phyloP scores from a whole-genome alignment of 129 eudicot species.

The Tanacetum coccineum region DNA sequence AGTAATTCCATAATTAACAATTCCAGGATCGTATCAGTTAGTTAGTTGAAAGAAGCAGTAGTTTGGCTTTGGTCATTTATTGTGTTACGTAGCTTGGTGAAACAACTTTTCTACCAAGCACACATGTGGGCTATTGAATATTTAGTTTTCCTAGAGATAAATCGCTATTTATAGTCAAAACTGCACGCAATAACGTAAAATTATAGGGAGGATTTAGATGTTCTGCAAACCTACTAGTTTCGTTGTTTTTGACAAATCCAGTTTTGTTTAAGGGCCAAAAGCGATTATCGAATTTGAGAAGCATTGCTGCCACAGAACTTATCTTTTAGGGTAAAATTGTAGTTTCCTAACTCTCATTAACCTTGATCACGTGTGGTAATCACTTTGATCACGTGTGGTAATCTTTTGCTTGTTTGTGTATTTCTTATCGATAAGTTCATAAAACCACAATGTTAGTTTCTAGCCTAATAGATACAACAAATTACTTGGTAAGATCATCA shows the following conservation, averaged over 20 bases:
- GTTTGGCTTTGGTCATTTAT: background rate
- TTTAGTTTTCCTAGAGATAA: background rate
- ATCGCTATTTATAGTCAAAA: background rate
- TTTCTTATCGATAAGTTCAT: background rate
- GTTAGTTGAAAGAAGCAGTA: slow-evolving; percentile 11
- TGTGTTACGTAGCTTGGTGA: slow-evolving; percentile 4
- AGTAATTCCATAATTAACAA: no score
- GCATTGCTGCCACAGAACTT: background rate
- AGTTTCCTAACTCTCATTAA: background rate
- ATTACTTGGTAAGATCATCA: slow-evolving; percentile 12
- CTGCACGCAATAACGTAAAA: background rate
- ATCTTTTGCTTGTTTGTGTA: slow-evolving; percentile 10
- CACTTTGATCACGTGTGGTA: background rate
- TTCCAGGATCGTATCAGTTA: no score
- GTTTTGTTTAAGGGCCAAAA: background rate
- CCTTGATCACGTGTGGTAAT: background rate
- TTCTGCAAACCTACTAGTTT: background rate
- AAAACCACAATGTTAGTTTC: slow-evolving; percentile 4
- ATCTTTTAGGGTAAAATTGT: background rate
- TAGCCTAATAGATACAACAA: slow-evolving; percentile 1
- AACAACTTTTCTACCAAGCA: background rate
- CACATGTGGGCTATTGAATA: background rate
- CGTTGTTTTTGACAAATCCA: background rate
- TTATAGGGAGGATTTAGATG: background rate
- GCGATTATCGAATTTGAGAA: background rate